These are phyloP conservation scores for Aureobasidium sp. DNA, from an alignment of 2,329 filamentous ascomycete species.

Conservation along the genomic window DNA sequence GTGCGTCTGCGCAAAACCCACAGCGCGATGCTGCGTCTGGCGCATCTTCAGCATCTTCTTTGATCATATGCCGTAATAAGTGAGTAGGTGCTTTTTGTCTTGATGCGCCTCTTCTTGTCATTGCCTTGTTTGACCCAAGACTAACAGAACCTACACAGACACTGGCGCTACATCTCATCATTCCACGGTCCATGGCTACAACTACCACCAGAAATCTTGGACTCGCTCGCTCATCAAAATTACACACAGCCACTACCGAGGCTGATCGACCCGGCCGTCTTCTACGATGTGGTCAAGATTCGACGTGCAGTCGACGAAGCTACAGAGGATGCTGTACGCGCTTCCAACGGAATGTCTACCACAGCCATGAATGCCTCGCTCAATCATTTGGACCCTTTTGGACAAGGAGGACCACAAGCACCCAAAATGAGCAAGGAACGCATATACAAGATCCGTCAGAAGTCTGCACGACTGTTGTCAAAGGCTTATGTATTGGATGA, in stretches of 20 bases:
- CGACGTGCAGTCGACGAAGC: conserved; percentile 83
- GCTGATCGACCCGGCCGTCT: conserved; percentile 81
- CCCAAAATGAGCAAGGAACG: conserved; percentile 79
- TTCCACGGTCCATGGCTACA: conserved; percentile 89
- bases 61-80: conserved; percentile 75
- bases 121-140: too few species aligned
- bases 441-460: conserved; percentile 81
- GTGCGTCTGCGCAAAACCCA: conserved; percentile 24
- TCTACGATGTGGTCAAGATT: conserved; percentile 89
- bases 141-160: conserved; percentile 54
- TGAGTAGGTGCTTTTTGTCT: conserved; percentile 46
- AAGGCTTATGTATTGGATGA: conserved; percentile 85
- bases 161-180: conserved; percentile 87
- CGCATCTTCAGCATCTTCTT: conserved; percentile 51
- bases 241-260: conserved; percentile 80
- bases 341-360: conserved; percentile 76
- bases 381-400: conserved; percentile 51
- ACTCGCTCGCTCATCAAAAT: conserved; percentile 82
- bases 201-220: conserved; percentile 80
- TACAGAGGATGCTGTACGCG: conserved; percentile 79
- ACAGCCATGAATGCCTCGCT: conserved; percentile 67
- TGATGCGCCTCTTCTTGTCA: neutral
- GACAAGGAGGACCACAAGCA: conserved; percentile 55
- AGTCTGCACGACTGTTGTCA: conserved; percentile 80
- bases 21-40: conserved; percentile 24